Percentiles rank a stretch among this genome's conserved stretches.
These are phyloP conservation scores for Rhizoclosmatium globosum DNA, from an alignment of 192 early-diverging fungal species.

Conservation along the genomic window DNA sequence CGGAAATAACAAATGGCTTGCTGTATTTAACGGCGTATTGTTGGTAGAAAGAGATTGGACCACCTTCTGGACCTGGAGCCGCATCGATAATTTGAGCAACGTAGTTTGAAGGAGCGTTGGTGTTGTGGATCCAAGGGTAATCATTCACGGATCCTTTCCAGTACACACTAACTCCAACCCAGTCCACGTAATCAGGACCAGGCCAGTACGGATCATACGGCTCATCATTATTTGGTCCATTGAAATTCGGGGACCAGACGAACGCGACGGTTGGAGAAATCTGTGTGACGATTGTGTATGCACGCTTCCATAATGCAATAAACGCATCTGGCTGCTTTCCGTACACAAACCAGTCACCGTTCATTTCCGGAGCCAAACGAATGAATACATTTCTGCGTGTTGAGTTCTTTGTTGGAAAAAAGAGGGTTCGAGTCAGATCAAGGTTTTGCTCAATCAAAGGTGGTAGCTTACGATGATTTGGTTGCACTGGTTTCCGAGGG, in stretches of 20 bases:
- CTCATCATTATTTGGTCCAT: neutral
- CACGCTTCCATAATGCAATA: slow-evolving; percentile 21
- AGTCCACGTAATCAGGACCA: slow-evolving; percentile 45
- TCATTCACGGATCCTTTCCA: slow-evolving; percentile 18
- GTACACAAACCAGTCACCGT: slow-evolving; percentile 38
- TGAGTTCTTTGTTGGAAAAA: neutral
- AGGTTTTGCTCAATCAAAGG: neutral
- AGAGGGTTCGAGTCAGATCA: neutral
- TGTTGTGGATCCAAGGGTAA: slow-evolving; percentile 21
- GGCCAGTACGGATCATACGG: slow-evolving; percentile 46
- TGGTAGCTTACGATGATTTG: neutral
- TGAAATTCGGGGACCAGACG: slow-evolving; percentile 35
- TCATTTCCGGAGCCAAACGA: slow-evolving; percentile 54
- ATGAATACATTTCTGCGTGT: slow-evolving; percentile 35
- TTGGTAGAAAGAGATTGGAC: slow-evolving; percentile 24
- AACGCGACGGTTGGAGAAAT: slow-evolving; percentile 23
- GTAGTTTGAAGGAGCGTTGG: slow-evolving; percentile 7
- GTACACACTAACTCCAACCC: slow-evolving; percentile 29
- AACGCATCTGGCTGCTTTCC: slow-evolving; percentile 27
- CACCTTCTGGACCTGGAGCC: slow-evolving; percentile 13
- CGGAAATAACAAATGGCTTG: slow-evolving; percentile 37
- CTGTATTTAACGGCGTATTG: slow-evolving; percentile 25
- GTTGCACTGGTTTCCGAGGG: slow-evolving; percentile 26
- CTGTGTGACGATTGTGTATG: neutral
- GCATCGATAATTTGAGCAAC: slow-evolving; percentile 32